Evolutionary conservation across 257 asterid species (phyloP).

Genomic region (Cynanchum wilfordii): DNA sequence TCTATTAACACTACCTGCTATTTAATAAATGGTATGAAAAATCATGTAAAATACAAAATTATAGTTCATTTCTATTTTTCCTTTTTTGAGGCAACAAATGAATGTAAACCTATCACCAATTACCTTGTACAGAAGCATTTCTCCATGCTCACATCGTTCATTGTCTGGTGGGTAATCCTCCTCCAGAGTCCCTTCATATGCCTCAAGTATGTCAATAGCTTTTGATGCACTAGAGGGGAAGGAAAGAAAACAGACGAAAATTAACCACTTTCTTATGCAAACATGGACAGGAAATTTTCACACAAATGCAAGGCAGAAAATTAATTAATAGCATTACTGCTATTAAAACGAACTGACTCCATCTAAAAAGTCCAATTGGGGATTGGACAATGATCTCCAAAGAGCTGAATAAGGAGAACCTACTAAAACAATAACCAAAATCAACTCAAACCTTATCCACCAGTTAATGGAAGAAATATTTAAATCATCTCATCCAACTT

Average conservation of each 20-base stretch:
- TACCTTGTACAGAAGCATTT: constrained; percentile 99
- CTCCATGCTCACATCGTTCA: constrained; percentile 95
- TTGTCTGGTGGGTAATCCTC: constrained; percentile 95
- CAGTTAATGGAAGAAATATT: not conserved
- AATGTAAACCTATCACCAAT: not conserved
- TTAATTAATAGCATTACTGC: not conserved
- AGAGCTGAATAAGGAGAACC: not conserved
- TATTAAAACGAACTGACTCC: not conserved
- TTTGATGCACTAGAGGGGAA: constrained; percentile 60
- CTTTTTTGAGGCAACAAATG: not conserved
- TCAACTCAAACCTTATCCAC: not conserved
- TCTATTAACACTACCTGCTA: no score
- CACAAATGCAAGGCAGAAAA: not conserved
- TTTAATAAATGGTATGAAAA: not conserved
- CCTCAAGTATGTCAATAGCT: constrained; percentile 96
- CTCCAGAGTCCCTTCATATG: constrained; percentile 98
- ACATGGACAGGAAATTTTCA: not conserved
- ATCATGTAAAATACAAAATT: not conserved
- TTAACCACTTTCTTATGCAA: not conserved
- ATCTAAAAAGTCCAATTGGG: not conserved
- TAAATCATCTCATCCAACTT: not conserved
- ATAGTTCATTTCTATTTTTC: not conserved
- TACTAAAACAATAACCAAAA: not conserved
- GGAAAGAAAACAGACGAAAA: not conserved
- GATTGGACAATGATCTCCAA: not conserved